Evolutionary conservation across 2,329 filamentous ascomycete species (phyloP), one percentile per base, ranked within the genome.

Genomic region (Phoma sp.): DNA sequence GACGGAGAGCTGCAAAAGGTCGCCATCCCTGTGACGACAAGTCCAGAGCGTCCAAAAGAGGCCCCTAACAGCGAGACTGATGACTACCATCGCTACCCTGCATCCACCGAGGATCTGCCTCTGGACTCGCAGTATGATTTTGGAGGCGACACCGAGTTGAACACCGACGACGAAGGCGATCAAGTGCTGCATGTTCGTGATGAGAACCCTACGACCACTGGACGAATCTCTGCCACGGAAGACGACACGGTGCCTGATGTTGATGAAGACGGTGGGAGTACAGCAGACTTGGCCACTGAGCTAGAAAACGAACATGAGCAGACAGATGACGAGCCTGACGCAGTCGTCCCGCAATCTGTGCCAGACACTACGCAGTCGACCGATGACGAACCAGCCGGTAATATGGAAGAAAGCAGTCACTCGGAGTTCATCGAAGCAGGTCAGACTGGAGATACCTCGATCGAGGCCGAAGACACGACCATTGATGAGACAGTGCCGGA

Each of bases 101-200:
- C 51, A 8, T 65, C 70, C 5, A 51, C 66, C 29, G 67, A 71
- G 13, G 27, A 54, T 22, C 56, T 88, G 1, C 85, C 85, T 6
- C 90, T 85, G 44, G 88, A 89, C 4, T 82, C 87, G 65, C 80
- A 78, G 19, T 74, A 81, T 62, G 61, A 64, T 24, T 64, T 67
- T 48, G 65, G 62, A 27, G 69, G 66, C 10, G 71, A 73, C 39
- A 71, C 71, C 1, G 67, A 71, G 41, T 56, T 65, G 10, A 68
- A 72, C 13, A 72, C 68, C 1, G 59, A 63, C 33, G 65, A 49
- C n/a, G 38, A 40, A 13, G 48, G 43, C 38, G 38, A 51, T 6
- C 17, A 41, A 40, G 31, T 43, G 39, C 17, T 17, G 6, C 5
- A 37, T 21, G 45, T 21, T 19, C 19, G 36, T 4, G 0, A 15